A percentile compares a stretch with the other conserved stretches of the same genome.
Conservation (phyloP, 164 flowering plant species). For the Aristolochia contorta region DNA sequence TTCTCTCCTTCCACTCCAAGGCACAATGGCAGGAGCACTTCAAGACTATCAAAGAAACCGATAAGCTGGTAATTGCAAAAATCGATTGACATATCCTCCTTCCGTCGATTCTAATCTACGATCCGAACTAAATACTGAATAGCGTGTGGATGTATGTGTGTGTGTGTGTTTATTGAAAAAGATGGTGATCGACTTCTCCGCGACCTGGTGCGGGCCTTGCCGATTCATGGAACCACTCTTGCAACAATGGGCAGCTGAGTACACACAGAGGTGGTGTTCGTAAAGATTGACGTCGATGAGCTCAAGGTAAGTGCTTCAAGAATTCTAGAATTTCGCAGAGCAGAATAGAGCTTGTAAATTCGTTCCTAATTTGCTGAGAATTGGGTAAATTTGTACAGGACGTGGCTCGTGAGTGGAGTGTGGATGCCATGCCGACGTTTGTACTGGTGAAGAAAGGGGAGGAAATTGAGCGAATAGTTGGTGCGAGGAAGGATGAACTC, state of each 20-base stretch:
- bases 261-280: slow-evolving; percentile 43
- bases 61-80: not conserved
- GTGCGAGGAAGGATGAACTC: slow-evolving; percentile 9
- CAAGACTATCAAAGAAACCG: slow-evolving; percentile 1
- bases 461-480: slow-evolving; percentile 10
- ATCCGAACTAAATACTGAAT: not conserved
- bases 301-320: slow-evolving; percentile 20
- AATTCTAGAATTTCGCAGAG: too few species aligned
- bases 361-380: too few species aligned
- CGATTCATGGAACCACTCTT: slow-evolving; percentile 39
- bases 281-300: slow-evolving; percentile 66
- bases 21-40: not conserved
- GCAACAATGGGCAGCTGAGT: slow-evolving; percentile 30
- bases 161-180: not conserved
- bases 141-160: not conserved
- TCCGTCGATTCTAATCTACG: not conserved
- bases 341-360: not conserved
- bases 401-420: slow-evolving; percentile 5
- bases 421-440: slow-evolving; percentile 13
- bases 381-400: not conserved
- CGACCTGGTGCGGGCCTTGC: slow-evolving; percentile 72
- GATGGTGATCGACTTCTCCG: slow-evolving; percentile 65
- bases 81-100: not conserved
- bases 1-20: not conserved
- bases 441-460: slow-evolving; percentile 9